Evolutionary conservation across 352 stramenopile genomes (phyloP).

Genomic region (Pythium grandisporangium): DNA sequence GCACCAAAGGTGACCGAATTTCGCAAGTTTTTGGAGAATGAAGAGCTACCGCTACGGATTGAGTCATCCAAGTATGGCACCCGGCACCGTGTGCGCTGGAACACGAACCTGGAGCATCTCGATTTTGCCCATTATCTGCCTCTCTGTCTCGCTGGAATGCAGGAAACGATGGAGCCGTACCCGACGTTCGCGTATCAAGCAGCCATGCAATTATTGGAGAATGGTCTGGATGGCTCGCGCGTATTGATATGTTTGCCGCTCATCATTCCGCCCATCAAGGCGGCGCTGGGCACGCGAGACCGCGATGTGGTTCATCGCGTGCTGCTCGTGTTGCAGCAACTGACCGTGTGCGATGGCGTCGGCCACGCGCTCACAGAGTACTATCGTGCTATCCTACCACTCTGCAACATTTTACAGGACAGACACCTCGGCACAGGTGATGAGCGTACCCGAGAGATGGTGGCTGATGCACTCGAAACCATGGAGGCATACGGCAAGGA

Average conservation of each 20-base stretch:
- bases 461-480: constrained; percentile 59
- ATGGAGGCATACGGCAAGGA: constrained; percentile 63
- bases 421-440: constrained; percentile 66
- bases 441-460: constrained; percentile 38
- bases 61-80: constrained; percentile 17
- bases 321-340: constrained; percentile 61
- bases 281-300: constrained; percentile 48
- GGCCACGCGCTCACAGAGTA: constrained; percentile 51
- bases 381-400: constrained; percentile 62
- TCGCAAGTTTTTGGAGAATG: constrained; percentile 52
- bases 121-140: constrained; percentile 61
- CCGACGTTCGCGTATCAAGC: constrained; percentile 63
- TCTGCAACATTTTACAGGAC: constrained; percentile 80
- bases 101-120: constrained; percentile 36
- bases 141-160: constrained; percentile 64
- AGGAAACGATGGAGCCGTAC: constrained; percentile 67
- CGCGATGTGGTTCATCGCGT: constrained; percentile 58
- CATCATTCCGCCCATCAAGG: constrained; percentile 55
- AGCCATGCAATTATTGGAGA: constrained; percentile 53
- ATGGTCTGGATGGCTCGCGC: constrained; percentile 25
- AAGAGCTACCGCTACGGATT: constrained; percentile 55
- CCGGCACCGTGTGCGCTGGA: constrained; percentile 55
- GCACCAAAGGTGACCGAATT: constrained; percentile 58
- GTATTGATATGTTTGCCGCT: constrained; percentile 45
- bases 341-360: constrained; percentile 61